A percentile compares a stretch with the other conserved stretches of the same genome.
These are phyloP conservation scores for Pleurostoma richardsiae DNA, from an alignment of 2,329 filamentous ascomycete species.

Conservation along the genomic window DNA sequence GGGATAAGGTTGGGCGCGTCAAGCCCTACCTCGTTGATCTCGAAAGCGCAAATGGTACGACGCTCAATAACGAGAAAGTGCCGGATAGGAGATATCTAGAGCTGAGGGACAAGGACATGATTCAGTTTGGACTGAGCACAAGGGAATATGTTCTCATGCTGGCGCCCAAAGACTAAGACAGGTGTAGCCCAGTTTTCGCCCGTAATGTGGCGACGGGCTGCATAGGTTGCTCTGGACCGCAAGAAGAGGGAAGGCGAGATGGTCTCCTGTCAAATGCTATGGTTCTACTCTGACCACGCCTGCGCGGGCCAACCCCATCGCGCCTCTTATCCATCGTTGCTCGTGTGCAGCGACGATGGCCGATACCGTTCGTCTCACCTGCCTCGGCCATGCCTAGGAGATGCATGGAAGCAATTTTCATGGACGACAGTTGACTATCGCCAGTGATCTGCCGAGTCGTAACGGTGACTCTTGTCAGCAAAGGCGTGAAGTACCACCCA, in stretches of 20 bases:
- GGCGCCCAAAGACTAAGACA: slow-evolving; percentile 39
- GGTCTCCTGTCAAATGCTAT: background rate
- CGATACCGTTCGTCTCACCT: too few species aligned
- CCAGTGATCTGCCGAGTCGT: too few species aligned
- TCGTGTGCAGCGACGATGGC: too few species aligned
- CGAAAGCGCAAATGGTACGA: slow-evolving; percentile 88
- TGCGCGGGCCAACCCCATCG: background rate
- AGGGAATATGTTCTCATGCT: slow-evolving; percentile 97
- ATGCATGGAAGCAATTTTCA: too few species aligned
- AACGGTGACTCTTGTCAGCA: too few species aligned
- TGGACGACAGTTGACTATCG: too few species aligned
- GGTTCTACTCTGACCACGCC: background rate
- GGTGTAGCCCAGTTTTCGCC: background rate
- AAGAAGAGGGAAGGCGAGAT: too few species aligned
- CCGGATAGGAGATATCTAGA: slow-evolving; percentile 79
- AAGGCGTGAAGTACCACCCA: too few species aligned
- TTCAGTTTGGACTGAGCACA: slow-evolving; percentile 82
- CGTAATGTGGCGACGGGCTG: background rate
- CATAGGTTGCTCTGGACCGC: background rate
- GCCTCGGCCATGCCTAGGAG: too few species aligned
- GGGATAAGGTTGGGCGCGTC: slow-evolving; percentile 73
- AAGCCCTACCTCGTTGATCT: slow-evolving; percentile 90
- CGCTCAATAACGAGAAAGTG: slow-evolving; percentile 69
- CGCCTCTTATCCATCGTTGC: too few species aligned
- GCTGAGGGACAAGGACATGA: slow-evolving; percentile 79